Conservation (phyloP, 495 filamentous ascomycete genomes). For the Lasiosphaeria miniovina region DNA sequence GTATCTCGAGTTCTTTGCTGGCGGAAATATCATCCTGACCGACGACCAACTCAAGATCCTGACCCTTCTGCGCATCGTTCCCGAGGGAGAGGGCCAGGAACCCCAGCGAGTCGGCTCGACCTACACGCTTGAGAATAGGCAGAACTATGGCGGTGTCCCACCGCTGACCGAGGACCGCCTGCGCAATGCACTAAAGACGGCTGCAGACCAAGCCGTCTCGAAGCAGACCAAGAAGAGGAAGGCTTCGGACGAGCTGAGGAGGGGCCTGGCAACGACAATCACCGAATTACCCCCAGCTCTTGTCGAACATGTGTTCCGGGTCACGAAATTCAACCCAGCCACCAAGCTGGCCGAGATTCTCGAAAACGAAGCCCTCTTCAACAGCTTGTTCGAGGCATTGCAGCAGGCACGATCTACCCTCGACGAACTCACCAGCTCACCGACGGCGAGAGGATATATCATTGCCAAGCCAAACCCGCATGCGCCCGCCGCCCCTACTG, state of each 20-base stretch:
- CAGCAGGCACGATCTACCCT: conserved; percentile 64
- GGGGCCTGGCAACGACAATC: conserved; percentile 74
- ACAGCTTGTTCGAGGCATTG: conserved; percentile 61
- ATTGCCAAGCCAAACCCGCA: conserved; percentile 63
- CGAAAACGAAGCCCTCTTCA: conserved; percentile 59
- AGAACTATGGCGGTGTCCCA: conserved; percentile 75
- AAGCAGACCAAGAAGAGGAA: conserved; percentile 77
- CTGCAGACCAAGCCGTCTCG: conserved; percentile 41
- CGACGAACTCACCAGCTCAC: conserved; percentile 55
- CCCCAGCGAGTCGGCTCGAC: conserved; percentile 71
- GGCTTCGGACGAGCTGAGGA: conserved; percentile 67
- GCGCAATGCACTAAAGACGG: conserved; percentile 58
- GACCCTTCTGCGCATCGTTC: conserved; percentile 74
- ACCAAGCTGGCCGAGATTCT: conserved; percentile 66
- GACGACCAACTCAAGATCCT: conserved; percentile 76
- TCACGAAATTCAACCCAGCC: conserved; percentile 62
- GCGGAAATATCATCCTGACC: conserved; percentile 88
- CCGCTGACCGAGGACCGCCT: conserved; percentile 69
- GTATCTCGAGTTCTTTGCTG: conserved; percentile 92
- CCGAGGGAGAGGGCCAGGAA: conserved; percentile 67
- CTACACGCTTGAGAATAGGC: conserved; percentile 78
- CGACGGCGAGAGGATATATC: conserved; percentile 75
- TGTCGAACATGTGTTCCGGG: conserved; percentile 78
- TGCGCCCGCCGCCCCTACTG: conserved; percentile 24
- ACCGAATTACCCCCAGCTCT: conserved; percentile 83